Evolutionary conservation across 1,139 yeast genomes (phyloP).

Genomic region (Yamadazyma sp.): DNA sequence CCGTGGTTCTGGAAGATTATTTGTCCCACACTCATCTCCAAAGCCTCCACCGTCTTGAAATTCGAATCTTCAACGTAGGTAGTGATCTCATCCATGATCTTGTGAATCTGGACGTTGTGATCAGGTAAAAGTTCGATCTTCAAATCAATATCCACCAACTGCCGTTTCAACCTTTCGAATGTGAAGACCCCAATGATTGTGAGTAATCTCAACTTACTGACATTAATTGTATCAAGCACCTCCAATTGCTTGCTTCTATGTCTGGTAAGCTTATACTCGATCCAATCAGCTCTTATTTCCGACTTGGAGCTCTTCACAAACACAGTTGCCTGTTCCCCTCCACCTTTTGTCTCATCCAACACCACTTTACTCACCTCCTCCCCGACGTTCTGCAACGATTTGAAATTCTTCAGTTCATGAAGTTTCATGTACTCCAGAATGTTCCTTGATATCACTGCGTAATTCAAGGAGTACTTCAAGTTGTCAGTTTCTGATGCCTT

Average conservation of each 20-base stretch:
- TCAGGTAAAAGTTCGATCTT: slow-evolving; percentile 42
- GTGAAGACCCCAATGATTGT: slow-evolving; percentile 90
- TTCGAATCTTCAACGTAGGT: slow-evolving; percentile 68
- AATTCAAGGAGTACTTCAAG: slow-evolving; percentile 76
- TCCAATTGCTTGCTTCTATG: slow-evolving; percentile 21
- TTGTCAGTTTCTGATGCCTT: slow-evolving; percentile 76
- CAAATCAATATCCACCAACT: slow-evolving; percentile 66
- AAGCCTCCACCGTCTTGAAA: slow-evolving; percentile 91
- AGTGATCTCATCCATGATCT: slow-evolving; percentile 47
- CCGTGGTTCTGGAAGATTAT: slow-evolving; percentile 46
- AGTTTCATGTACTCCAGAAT: slow-evolving; percentile 52
- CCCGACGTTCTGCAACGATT: slow-evolving; percentile 57
- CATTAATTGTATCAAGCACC: slow-evolving; percentile 40
- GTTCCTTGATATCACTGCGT: slow-evolving; percentile 77
- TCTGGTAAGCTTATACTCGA: slow-evolving; percentile 39
- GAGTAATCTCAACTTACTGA: slow-evolving; percentile 56
- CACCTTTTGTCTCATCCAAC: slow-evolving; percentile 46
- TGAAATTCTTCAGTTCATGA: slow-evolving; percentile 48
- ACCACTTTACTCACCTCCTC: slow-evolving; percentile 50
- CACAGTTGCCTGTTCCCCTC: slow-evolving; percentile 51
- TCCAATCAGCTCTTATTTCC: slow-evolving; percentile 55
- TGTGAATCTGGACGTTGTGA: slow-evolving; percentile 31
- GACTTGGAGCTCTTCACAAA: slow-evolving; percentile 51
- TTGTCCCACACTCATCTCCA: slow-evolving; percentile 74
- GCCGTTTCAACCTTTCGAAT: slow-evolving; percentile 80